Percentiles rank a stretch among this genome's conserved stretches.
Conservation (phyloP, 495 filamentous ascomycete species). For the Usnea hakonensis region DNA sequence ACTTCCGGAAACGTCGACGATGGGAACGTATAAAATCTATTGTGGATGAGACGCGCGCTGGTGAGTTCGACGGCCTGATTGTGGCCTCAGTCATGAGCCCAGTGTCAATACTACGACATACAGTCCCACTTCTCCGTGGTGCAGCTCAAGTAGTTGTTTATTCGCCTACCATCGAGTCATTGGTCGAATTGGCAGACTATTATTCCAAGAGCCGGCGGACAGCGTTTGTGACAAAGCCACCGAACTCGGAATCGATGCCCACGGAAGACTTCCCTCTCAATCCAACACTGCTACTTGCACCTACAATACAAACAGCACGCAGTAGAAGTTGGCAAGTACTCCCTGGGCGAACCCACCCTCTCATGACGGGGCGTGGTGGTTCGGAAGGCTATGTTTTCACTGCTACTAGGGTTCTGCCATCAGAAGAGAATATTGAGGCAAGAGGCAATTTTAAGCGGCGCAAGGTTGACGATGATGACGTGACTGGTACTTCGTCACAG, state of each 20-base stretch:
- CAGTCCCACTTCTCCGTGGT: constrained; percentile 71
- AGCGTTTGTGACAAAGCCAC: constrained; percentile 51
- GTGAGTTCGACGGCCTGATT: constrained; percentile 75
- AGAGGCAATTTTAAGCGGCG: constrained; percentile 66
- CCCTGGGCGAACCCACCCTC: constrained; percentile 83
- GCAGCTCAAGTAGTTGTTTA: constrained; percentile 82
- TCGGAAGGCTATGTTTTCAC: constrained; percentile 88
- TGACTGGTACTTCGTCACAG: not conserved
- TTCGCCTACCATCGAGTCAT: constrained; percentile 65
- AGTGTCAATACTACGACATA: constrained; percentile 59
- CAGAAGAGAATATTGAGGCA: constrained; percentile 68
- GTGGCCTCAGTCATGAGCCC: constrained; percentile 75
- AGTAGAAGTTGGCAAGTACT: constrained; percentile 80
- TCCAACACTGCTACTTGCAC: constrained; percentile 70
- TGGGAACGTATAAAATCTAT: constrained; percentile 59
- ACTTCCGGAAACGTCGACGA: constrained; percentile 79
- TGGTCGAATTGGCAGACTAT: constrained; percentile 65
- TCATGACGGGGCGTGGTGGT: constrained; percentile 83
- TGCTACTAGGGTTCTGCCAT: constrained; percentile 69
- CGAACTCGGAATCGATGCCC: constrained; percentile 44
- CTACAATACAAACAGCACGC: constrained; percentile 68
- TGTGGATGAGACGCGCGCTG: constrained; percentile 63
- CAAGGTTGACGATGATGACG: constrained; percentile 37
- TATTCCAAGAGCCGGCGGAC: constrained; percentile 69
- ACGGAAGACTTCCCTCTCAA: constrained; percentile 72